Evolutionary conservation across 2,329 filamentous ascomycete species (phyloP), one percentile per base, ranked within the genome.

Genomic region (Neonectria neomacrospora): DNA sequence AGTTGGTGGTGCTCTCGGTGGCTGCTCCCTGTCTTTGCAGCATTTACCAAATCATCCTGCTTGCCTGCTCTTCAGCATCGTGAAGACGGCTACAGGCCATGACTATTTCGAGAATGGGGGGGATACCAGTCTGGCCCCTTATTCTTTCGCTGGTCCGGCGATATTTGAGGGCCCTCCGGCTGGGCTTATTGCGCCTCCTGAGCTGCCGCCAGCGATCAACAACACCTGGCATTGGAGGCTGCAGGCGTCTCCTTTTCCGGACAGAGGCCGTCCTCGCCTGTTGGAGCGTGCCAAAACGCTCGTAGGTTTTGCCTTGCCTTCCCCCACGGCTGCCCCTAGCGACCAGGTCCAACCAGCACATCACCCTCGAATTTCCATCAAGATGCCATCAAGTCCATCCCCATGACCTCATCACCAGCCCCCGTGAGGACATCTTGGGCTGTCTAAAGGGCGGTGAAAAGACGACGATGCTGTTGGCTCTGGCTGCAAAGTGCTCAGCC

Each of bases 381-480:
- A 28, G 44, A 8, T 28, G 22, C 14, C 44, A 47, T 32, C n/a
- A 30, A 20, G 28, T 50, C 47, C 3, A 32, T 30, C 16, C 7
- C 32, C 47, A 50, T 32, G 26, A 32, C 47, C 26, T 50, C n/a
- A 50, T 50, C n/a, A 11, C 28, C n/a, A 28, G n/a, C 28, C n/a
- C 11, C 11, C 16, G n/a, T 14, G 47, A 50, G 47, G n/a, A 12
- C 26, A 30, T 50, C 47, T 30, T 50, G 16, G 28, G n/a, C 28
- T 12, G 11, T 32, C n/a, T 32, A 32, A 50, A 50, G 47, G 28
- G 47, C 47, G 47, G 47, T 50, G 47, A 32, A 50, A 50, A 28
- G 47, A 32, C 11, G 45, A 50, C 10, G n/a, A 32, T 50, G 26
- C 26, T 48, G 47, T 50, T 50, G 47, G 47, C 22, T 50, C 47